Percentiles rank a stretch among this genome's conserved stretches.
These are phyloP conservation scores for Suillus plorans DNA, from an alignment of 768 basidiomycete genomes.

Conservation along the genomic window DNA sequence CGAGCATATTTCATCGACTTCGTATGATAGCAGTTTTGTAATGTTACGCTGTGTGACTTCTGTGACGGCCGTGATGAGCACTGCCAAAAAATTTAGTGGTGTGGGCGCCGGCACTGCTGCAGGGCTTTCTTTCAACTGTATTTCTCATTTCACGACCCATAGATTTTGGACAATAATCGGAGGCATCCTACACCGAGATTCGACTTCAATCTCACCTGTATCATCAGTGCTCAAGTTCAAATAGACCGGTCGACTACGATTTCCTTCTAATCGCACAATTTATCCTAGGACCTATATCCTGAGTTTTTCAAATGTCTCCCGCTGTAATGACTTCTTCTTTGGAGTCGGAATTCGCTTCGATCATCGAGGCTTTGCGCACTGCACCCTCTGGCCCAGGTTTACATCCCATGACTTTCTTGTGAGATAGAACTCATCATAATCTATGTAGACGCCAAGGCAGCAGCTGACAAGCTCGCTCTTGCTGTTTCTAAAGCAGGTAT, in stretches of 20 bases:
- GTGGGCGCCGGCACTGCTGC: neutral
- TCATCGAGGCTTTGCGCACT: slow-evolving; percentile 46
- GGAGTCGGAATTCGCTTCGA: slow-evolving; percentile 42
- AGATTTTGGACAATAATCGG: slow-evolving; percentile 1
- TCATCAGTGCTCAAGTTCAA: slow-evolving; percentile 9
- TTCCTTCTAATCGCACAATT: slow-evolving; percentile 4
- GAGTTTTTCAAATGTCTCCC: slow-evolving; percentile 46
- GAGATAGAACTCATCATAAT: slow-evolving; percentile 7
- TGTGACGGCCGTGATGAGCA: neutral
- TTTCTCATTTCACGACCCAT: neutral
- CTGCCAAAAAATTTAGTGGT: neutral
- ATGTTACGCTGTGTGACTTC: neutral
- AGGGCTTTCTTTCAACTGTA: neutral
- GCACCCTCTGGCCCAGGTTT: slow-evolving; percentile 65
- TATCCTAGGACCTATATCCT: slow-evolving; percentile 10
- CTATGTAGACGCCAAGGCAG: slow-evolving; percentile 75
- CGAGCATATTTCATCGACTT: neutral
- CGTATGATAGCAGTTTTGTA: neutral
- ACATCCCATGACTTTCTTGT: slow-evolving; percentile 13
- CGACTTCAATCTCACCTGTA: slow-evolving; percentile 16
- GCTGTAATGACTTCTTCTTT: slow-evolving; percentile 47
- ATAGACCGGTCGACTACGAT: neutral
- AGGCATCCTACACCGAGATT: slow-evolving; percentile 1
- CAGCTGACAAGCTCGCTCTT: slow-evolving; percentile 77
- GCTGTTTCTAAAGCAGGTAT: slow-evolving; percentile 65